Conservation (phyloP, 495 filamentous ascomycete species). For the Echria macrotheca region DNA sequence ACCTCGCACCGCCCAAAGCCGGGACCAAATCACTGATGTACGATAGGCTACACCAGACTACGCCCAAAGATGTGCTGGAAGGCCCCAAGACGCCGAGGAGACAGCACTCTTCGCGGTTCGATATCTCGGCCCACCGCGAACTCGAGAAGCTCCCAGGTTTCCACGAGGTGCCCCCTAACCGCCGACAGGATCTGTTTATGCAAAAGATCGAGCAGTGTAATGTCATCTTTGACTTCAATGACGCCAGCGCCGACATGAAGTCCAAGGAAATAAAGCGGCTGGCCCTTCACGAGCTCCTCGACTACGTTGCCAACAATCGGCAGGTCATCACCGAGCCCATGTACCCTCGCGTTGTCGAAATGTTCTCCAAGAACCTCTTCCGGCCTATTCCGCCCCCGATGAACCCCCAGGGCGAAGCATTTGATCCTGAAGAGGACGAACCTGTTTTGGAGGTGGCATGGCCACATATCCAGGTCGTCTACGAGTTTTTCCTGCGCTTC, state of each 20-base stretch:
- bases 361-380: slow-evolving; percentile 99
- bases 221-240: slow-evolving; percentile 99
- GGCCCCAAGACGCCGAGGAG: slow-evolving; percentile 91
- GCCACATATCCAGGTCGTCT: slow-evolving; percentile 99
- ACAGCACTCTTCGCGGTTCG: slow-evolving; percentile 95
- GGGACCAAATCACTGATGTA: slow-evolving; percentile 84
- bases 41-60: slow-evolving; percentile 76
- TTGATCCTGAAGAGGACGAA: slow-evolving; percentile 98
- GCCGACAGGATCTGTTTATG: slow-evolving; percentile 97
- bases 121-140: slow-evolving; percentile 94
- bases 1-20: slow-evolving; percentile 87
- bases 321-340: slow-evolving; percentile 98
- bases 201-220: slow-evolving; percentile 99
- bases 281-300: slow-evolving; percentile 91
- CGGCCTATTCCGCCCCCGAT: slow-evolving; percentile 93
- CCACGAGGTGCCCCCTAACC: slow-evolving; percentile 92
- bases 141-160: slow-evolving; percentile 98
- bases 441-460: slow-evolving; percentile 97
- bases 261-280: slow-evolving; percentile 99
- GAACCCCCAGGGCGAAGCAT: slow-evolving; percentile 96
- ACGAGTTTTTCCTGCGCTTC: slow-evolving; percentile 98
- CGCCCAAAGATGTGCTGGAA: slow-evolving; percentile 92
- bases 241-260: slow-evolving; percentile 97
- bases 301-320: slow-evolving; percentile 97
- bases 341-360: slow-evolving; percentile 97